Base-by-base conservation (phyloP, 106 monocot genomes). In the Dioscorea zingiberensis region DNA sequence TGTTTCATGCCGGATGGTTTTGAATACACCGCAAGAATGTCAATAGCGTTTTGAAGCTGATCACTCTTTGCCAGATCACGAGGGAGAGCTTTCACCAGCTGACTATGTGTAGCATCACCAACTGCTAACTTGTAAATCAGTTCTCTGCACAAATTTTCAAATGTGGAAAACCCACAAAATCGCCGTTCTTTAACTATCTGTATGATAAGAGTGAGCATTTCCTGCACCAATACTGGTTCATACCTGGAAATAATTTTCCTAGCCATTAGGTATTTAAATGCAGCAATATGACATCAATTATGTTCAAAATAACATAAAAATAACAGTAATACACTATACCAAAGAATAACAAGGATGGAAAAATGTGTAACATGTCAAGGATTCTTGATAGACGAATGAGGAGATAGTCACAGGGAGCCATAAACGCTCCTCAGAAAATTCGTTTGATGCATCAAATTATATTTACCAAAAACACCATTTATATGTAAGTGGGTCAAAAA, bases 1-100 rank as follows among this genome's bases (percentile, higher is more conserved):
- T 98, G 97, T 67, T 93, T 88, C 78, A 84, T 76, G 48, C 97
- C 84, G 71, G 97, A 98, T 25, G 97, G 97, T 53, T 89, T 84
- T 30, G 72, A 79, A 74, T 86, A 98, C 18, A 57, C 70, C 27
- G 97, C 97, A 75, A 98, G 75, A 25, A 24, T 71, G 51, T 92
- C 84, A 13, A 98, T 49, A 65, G 86, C 69, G 26, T 80, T 75
- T 69, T 83, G 85, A 47, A 98, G 71, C 27, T 78, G 63, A 64
- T 83, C 62, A 78, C 66, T 77, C 67, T 84, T 84, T 51, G 88
- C 71, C 47, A 98, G 80, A 62, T 89, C 88, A 32, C 61, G 81
- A 60, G 97, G 97, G 61, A 98, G 81, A 80, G 92, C 57, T 72
- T 88, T 81, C 14, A 87, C 73, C 32, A 98, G 68, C 61, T 93